A percentile compares a stretch with the other conserved stretches of the same genome.
Evolutionary conservation across 768 basidiomycete genomes (phyloP).

Genomic region (Trametes punicea): DNA sequence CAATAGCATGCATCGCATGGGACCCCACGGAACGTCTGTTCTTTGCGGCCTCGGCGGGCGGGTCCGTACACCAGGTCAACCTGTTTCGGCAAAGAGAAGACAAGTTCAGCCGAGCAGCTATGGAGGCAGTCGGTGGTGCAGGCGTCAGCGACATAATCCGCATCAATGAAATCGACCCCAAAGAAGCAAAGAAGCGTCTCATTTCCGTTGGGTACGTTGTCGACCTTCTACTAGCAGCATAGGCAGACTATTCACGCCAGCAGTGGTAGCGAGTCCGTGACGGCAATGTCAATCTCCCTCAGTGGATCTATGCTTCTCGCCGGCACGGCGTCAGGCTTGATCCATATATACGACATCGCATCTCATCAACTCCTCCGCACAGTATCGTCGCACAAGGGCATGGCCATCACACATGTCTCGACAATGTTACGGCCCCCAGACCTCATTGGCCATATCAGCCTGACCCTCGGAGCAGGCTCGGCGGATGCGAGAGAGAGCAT

Average conservation of each 20-base stretch:
- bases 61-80: conserved; percentile 76
- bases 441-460: conserved; percentile 74
- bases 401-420: conserved; percentile 66
- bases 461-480: conserved; percentile 41
- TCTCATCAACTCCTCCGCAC: conserved; percentile 89
- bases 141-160: conserved; percentile 70
- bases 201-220: conserved; percentile 63
- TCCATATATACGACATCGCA: conserved; percentile 82
- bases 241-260: background rate
- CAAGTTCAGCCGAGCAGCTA: conserved; percentile 45
- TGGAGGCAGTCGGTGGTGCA: conserved; percentile 74
- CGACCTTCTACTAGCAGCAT: background rate
- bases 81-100: conserved; percentile 64
- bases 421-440: conserved; percentile 87
- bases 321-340: conserved; percentile 69
- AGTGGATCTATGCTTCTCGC: conserved; percentile 77
- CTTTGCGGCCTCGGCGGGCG: conserved; percentile 77
- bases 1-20: conserved; percentile 68
- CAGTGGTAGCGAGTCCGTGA: conserved; percentile 61
- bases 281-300: conserved; percentile 70
- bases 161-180: conserved; percentile 51
- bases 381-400: conserved; percentile 65
- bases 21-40: conserved; percentile 86
- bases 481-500: conserved; percentile 49
- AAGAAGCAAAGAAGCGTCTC: conserved; percentile 51